These are phyloP conservation scores for Cucumis cinereus DNA, from an alignment of 306 rosid species.

Conservation along the genomic window DNA sequence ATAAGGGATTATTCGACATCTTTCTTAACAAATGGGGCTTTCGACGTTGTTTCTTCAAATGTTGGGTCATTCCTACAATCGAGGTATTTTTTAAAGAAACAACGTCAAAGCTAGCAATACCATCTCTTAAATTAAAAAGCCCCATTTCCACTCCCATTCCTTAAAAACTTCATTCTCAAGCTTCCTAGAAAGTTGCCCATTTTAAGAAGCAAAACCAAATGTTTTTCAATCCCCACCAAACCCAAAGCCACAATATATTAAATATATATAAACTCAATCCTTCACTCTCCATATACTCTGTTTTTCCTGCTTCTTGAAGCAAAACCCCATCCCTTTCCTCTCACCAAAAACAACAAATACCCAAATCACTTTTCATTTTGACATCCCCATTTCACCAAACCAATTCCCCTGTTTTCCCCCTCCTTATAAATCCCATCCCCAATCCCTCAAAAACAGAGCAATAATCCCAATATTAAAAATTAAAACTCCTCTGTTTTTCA, in stretches of 20 bases:
- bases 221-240: neutral
- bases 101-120: no score
- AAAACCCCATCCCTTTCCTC: conserved; percentile 5
- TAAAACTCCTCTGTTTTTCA: neutral
- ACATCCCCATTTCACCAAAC: conserved; percentile 10
- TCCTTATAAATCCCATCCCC: neutral
- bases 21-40: no score
- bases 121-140: neutral
- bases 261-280: neutral
- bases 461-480: neutral
- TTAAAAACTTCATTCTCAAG: neutral
- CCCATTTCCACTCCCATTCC: neutral
- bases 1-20: no score
- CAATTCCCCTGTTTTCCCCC: neutral
- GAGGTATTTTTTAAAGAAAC: no score
- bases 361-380: neutral
- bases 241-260: neutral
- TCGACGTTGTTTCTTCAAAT: no score
- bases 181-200: conserved; percentile 3
- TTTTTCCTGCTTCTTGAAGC: conserved; percentile 15
- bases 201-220: neutral
- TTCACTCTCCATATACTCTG: neutral
- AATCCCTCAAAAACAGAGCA: neutral
- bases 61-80: no score
- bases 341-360: neutral